A percentile compares a stretch with the other conserved stretches of the same genome.
phyloP scores from a whole-genome alignment of 2,329 filamentous ascomycete genomes.

The Colletotrichum sp. region DNA sequence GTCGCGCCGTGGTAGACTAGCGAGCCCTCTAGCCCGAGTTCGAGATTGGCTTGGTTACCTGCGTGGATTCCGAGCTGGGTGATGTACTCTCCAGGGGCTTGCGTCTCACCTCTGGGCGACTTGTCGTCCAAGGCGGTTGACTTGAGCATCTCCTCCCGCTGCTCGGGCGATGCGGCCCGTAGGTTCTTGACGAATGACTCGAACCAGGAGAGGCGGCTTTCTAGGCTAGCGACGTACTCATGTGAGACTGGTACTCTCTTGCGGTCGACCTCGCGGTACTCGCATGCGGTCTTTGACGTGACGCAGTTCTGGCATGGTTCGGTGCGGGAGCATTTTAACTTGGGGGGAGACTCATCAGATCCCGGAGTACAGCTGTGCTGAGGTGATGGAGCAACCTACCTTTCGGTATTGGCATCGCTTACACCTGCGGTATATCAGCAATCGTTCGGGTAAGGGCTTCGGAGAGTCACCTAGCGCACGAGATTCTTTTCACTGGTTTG shows the following conservation, averaged over 20 bases:
- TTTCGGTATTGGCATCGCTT: conserved; percentile 17
- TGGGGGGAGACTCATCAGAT: background rate
- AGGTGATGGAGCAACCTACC: background rate
- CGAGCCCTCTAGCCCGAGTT: conserved; percentile 17
- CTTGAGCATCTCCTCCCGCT: conserved; percentile 22
- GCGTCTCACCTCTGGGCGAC: background rate
- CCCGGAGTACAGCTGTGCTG: too few relatives aligned
- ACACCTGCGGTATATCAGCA: background rate
- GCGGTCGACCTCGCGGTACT: conserved; percentile 19
- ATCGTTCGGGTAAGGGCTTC: fast-evolving
- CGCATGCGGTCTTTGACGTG: conserved; percentile 1
- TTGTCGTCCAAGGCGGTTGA: background rate
- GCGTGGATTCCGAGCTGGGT: background rate
- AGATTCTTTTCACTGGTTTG: background rate
- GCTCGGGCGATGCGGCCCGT: background rate
- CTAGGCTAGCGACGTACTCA: conserved; percentile 13
- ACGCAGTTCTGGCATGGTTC: conserved; percentile 21
- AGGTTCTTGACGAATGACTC: conserved; percentile 19
- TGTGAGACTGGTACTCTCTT: conserved; percentile 18
- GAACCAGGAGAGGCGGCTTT: conserved; percentile 21
- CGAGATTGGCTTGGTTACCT: background rate
- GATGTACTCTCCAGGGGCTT: background rate
- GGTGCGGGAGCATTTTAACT: conserved; percentile 22
- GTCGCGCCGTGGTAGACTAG: conserved; percentile 26
- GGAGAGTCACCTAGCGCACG: background rate